Percentiles rank a stretch among this genome's conserved stretches.
These are phyloP conservation scores for Dendrobium huoshanense DNA, from an alignment of 106 monocot species.

Conservation along the genomic window DNA sequence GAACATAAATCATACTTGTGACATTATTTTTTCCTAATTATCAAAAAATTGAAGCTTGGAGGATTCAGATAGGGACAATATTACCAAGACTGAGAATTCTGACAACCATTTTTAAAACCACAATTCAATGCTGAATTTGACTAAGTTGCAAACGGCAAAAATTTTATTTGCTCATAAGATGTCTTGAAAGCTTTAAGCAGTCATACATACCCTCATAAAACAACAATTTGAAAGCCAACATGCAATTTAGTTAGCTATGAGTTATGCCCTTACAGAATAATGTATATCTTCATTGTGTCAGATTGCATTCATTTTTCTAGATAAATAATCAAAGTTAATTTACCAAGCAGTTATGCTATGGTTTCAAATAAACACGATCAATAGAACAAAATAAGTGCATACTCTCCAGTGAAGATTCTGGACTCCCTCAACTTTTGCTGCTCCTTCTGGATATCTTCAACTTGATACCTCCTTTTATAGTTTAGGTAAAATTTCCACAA, in stretches of 20 bases:
- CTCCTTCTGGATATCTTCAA: conserved; percentile 75
- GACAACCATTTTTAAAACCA: background rate
- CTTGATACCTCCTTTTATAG: conserved; percentile 59
- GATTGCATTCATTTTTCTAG: background rate
- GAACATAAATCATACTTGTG: background rate
- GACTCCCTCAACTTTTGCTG: conserved; percentile 67
- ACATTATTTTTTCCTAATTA: background rate
- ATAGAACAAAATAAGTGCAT: conserved; percentile 16
- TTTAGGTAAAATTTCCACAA: conserved; percentile 78
- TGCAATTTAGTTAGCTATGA: background rate
- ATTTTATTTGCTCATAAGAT: background rate
- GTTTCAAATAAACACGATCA: background rate
- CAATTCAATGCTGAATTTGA: background rate
- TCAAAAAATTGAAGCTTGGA: background rate
- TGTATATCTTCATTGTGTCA: background rate
- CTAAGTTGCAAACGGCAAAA: background rate
- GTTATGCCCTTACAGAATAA: background rate
- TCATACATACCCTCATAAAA: background rate
- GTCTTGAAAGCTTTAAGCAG: background rate
- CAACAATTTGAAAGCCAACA: background rate
- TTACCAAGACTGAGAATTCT: background rate
- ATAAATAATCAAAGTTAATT: background rate
- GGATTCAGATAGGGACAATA: background rate
- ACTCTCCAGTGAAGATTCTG: conserved; percentile 74
- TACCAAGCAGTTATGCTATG: background rate